Evolutionary conservation across 225 moss, liverwort and hornwort genomes (phyloP), one percentile per base, ranked within the genome.

Genomic region (Sphagnum tenellum): DNA sequence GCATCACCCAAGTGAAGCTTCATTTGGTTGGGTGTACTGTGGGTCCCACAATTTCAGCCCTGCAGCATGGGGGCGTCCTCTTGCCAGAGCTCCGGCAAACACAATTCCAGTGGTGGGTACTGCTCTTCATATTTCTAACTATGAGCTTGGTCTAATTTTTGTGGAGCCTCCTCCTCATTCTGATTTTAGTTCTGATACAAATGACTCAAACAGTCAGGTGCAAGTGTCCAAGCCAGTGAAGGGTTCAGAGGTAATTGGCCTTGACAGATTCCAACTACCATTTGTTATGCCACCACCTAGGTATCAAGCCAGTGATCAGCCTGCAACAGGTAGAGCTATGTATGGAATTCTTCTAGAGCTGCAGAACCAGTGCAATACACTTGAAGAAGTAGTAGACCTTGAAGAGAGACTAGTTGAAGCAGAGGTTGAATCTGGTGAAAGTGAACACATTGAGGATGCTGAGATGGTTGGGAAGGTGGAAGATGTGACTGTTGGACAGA

Each of bases 11-110:
- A 55, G 46, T 5, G 76, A 59, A 54, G 13, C 67, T 45, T 57
- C 82, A 0, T 82, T 78, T 44, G 82, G 82, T 12, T 82, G 82
- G 82, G 75, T 78, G 5, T 82, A 82, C 59, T 82, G 72, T 63
- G 82, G 82, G 3, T 82, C 82, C 44, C 82, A 82, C 62, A 82
- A 82, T 57, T 82, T 82, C 68, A 82, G 82, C 62, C 78, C 82
- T 44, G 82, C 82, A 46, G 82, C 82, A 59, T 82, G 82, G 82
- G 82, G 82, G 55, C 70, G 78, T 54, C 75, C 82, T 8, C 66
- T 71, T 59, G 14, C 47, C 2, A 78, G 69, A 73, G 14, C 64
- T 69, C 72, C 62, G 62, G 72, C 70, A 69, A 64, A 62, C 65
- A 72, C 59, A 48, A 57, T 46, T 48, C 72, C 70, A n/a, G 62